Conservation (phyloP, 2,329 filamentous ascomycete genomes). For the Ceratocystis diversiconidia region DNA sequence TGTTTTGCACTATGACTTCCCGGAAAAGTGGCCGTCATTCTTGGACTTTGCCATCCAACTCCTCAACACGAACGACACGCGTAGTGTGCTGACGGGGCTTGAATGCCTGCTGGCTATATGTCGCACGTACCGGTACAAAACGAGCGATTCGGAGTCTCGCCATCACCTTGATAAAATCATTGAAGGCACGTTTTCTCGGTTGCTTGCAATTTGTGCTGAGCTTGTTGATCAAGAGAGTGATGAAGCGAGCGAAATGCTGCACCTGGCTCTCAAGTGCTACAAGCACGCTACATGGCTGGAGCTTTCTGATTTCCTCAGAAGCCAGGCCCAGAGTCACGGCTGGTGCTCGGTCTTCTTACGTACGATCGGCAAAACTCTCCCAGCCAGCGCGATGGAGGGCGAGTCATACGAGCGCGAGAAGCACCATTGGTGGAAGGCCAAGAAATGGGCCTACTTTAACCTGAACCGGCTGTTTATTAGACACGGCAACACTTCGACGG, state of each 20-base stretch:
- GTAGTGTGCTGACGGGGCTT: conserved; percentile 79
- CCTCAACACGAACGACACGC: conserved; percentile 70
- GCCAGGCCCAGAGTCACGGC: conserved; percentile 71
- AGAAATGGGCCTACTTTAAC: conserved; percentile 99
- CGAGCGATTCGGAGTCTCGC: conserved; percentile 57
- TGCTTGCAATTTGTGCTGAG: conserved; percentile 75
- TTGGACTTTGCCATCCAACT: conserved; percentile 85
- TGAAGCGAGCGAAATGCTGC: conserved; percentile 92
- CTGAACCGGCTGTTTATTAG: conserved; percentile 89
- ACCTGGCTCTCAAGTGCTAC: conserved; percentile 88
- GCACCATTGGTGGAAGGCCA: conserved; percentile 99
- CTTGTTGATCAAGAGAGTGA: conserved; percentile 81
- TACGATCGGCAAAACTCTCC: conserved; percentile 73
- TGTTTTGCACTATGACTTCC: conserved; percentile 91
- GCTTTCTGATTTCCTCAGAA: conserved; percentile 60
- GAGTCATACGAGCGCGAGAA: conserved; percentile 73
- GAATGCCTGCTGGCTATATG: conserved; percentile 92
- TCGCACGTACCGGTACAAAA: conserved; percentile 88
- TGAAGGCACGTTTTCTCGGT: conserved; percentile 73
- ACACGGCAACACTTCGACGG: conserved; percentile 72
- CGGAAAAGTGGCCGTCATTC: conserved; percentile 84
- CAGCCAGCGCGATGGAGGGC: conserved; percentile 63
- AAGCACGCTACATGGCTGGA: conserved; percentile 98
- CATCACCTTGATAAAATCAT: conserved; percentile 90
- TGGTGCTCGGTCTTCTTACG: conserved; percentile 95